A percentile compares a stretch with the other conserved stretches of the same genome.
These are phyloP conservation scores for Ophiocordyceps camponoti-saundersi DNA, from an alignment of 2,329 filamentous ascomycete genomes.

Conservation along the genomic window DNA sequence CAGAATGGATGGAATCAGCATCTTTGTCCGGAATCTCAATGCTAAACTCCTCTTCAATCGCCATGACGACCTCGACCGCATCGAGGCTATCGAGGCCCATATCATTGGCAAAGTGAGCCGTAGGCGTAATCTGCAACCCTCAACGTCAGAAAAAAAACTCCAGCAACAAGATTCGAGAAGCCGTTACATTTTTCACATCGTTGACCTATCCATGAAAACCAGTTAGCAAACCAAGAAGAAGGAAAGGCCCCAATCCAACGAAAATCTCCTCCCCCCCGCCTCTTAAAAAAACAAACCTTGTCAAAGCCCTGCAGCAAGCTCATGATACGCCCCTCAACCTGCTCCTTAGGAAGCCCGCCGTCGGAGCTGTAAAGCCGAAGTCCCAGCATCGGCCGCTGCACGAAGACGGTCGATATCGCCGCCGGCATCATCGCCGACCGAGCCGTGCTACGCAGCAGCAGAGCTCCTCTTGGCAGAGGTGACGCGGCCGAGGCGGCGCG, in stretches of 20 bases:
- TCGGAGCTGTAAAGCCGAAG: conserved; percentile 77
- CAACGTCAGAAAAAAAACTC: not conserved
- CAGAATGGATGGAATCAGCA: conserved; percentile 82
- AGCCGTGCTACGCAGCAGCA: conserved; percentile 30
- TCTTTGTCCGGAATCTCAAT: conserved; percentile 98
- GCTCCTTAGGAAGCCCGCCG: conserved; percentile 59
- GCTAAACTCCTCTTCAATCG: conserved; percentile 87
- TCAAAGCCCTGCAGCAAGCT: conserved; percentile 91
- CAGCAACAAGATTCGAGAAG: not conserved
- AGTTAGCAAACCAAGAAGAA: not conserved
- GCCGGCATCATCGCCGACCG: conserved; percentile 30
- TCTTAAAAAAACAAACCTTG: conserved; percentile 44
- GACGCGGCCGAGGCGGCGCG: conserved; percentile 45
- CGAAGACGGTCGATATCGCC: conserved; percentile 32
- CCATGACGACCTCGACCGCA: conserved; percentile 99
- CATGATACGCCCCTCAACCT: conserved; percentile 85
- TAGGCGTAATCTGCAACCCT: conserved; percentile 51
- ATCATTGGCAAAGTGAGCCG: conserved; percentile 90
- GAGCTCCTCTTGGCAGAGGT: conserved; percentile 27
- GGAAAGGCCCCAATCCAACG: not conserved
- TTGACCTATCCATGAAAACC: conserved; percentile 35
- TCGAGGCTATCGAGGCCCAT: conserved; percentile 94
- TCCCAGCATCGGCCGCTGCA: conserved; percentile 42
- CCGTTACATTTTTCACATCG: conserved; percentile 42
- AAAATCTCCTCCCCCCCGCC: no score